Base-by-base conservation (phyloP, 129 eudicot species). In the Pseudognaphalium luteoalbum region DNA sequence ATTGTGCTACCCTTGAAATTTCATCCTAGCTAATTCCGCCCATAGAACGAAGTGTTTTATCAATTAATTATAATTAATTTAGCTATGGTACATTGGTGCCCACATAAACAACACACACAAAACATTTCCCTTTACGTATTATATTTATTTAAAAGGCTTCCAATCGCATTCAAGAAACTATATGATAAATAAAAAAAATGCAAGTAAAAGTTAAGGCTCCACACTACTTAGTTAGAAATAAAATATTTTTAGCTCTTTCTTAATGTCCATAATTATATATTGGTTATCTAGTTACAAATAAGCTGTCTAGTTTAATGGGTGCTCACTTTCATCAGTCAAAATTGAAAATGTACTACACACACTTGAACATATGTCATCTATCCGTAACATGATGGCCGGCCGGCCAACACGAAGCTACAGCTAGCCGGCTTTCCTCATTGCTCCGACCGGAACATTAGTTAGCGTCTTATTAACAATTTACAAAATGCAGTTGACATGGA, bases 381-480 rank as follows among this genome's bases (percentile, higher is more conserved):
- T 25, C 0, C 20, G 14, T 69, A 44, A 68, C 75, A 70, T 39
- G 21, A 32, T 79, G 82, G 90, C 86, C 85, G 72, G 64, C n/a
- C 54, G 54, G 54, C 54, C 54, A 47, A 47, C 52, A 21, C 15
- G 33, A 60, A 25, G 25, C 58, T 20, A 14, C 30, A 73, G 87
- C 28, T 25, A 25, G 28, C 85, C 83, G 85, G 85, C 83, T 57
- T 74, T 72, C 72, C 39, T 68, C 75, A 60, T 81, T 79, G 84
- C 82, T 44, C 73, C 70, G 74, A 76, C 74, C 80, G 76, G 33
- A 78, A 57, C 22, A 37, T 20, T 75, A 20, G 37, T 20, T 75
- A 20, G 37, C 37, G 81, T 78, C 81, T 70, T 81, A 70, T 83
- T 81, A 81, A 37, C 47, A 66, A 50, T 11, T 22, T 32, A 28